Percentiles rank a stretch among this genome's conserved stretches.
Conservation (phyloP, 768 basidiomycete species). For the Lactarius hengduanensis region DNA sequence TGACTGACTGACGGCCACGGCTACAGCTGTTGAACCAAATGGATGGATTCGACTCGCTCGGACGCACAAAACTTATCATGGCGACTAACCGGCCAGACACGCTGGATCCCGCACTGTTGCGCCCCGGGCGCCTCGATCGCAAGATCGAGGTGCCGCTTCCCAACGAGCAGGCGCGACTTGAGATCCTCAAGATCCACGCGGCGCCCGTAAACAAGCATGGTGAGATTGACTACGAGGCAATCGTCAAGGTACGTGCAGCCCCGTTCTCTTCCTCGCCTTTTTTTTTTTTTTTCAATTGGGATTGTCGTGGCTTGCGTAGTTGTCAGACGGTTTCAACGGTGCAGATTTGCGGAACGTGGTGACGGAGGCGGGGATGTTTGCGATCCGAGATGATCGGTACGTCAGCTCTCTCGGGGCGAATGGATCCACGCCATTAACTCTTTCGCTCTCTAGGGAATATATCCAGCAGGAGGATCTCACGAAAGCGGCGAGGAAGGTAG, state of each 20-base stretch:
- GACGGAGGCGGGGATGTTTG: conserved; percentile 97
- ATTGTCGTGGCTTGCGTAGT: conserved; percentile 39
- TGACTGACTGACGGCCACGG: background rate
- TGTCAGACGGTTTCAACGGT: conserved; percentile 93
- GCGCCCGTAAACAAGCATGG: conserved; percentile 91
- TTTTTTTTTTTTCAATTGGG: background rate
- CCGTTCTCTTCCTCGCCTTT: background rate
- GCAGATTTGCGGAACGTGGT: conserved; percentile 95
- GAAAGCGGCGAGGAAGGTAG: conserved; percentile 93
- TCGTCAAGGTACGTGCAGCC: conserved; percentile 74
- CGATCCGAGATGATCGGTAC: conserved; percentile 91
- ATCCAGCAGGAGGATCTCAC: conserved; percentile 93
- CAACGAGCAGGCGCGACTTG: conserved; percentile 93
- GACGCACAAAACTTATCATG: conserved; percentile 96
- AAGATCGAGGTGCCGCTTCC: conserved; percentile 98
- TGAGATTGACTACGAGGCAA: conserved; percentile 96
- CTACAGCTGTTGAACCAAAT: conserved; percentile 92
- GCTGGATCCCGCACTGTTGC: conserved; percentile 92
- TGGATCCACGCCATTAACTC: conserved; percentile 6
- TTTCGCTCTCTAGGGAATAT: conserved; percentile 59
- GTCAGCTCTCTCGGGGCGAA: conserved; percentile 28
- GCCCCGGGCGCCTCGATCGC: conserved; percentile 92
- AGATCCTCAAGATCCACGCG: conserved; percentile 97
- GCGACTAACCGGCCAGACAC: conserved; percentile 99
- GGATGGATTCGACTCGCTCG: conserved; percentile 98